Conservation (phyloP, 495 filamentous ascomycete genomes). For the Oidiodendron maius region DNA sequence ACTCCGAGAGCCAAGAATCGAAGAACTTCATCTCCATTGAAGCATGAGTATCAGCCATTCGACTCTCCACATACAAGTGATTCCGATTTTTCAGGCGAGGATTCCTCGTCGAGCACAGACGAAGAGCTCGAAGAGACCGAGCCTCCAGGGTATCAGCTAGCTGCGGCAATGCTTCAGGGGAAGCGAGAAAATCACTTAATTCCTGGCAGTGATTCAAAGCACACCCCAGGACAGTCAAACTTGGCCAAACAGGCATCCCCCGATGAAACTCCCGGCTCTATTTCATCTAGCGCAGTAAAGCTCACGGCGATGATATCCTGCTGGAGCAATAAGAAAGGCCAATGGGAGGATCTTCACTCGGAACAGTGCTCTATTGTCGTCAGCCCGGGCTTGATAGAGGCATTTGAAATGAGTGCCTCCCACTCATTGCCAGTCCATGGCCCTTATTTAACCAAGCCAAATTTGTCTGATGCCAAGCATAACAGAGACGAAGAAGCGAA, state of each 20-base stretch:
- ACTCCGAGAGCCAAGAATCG: constrained; percentile 45
- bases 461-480: not conserved
- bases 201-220: constrained; percentile 38
- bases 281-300: constrained; percentile 45
- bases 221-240: constrained; percentile 65
- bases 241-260: constrained; percentile 68
- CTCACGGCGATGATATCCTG: constrained; percentile 74
- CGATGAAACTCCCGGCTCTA: constrained; percentile 49
- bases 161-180: constrained; percentile 1
- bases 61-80: constrained; percentile 41
- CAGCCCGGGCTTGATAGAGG: constrained; percentile 81
- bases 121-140: constrained; percentile 27
- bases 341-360: constrained; percentile 73
- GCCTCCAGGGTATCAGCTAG: not conserved
- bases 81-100: constrained; percentile 36
- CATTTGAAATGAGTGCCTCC: constrained; percentile 56
- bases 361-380: constrained; percentile 75
- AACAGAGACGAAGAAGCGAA: constrained; percentile 5
- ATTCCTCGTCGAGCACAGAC: constrained; percentile 33
- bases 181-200: no score
- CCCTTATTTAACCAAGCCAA: constrained; percentile 24
- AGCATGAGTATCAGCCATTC: constrained; percentile 96
- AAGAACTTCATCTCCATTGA: constrained; percentile 86
- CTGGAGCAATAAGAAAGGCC: constrained; percentile 72
- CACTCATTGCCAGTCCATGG: constrained; percentile 36